Evolutionary conservation across 352 stramenopile genomes (phyloP).

Genomic region (Phytophthora parvispora): DNA sequence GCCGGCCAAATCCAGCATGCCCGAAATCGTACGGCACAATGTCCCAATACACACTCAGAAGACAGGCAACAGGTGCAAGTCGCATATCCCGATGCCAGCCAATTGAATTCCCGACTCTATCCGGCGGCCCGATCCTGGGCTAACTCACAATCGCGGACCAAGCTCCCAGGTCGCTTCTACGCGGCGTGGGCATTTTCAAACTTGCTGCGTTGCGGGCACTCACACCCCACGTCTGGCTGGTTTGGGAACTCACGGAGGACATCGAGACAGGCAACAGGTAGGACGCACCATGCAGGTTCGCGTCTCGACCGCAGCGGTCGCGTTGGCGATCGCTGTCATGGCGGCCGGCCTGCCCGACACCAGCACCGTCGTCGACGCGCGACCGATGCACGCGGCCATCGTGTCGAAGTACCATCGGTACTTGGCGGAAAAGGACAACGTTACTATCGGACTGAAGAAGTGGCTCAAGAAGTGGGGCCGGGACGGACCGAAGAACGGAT

Average conservation of each 20-base stretch:
- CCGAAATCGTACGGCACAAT: not conserved
- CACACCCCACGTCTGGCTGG: conserved; percentile 2
- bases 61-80: conserved; percentile 25
- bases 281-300: conserved; percentile 27
- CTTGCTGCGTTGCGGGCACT: conserved; percentile 27
- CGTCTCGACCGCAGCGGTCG: conserved; percentile 29
- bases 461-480: conserved; percentile 55
- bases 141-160: conserved; percentile 36
- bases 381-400: conserved; percentile 59
- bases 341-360: conserved; percentile 21
- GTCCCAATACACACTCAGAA: not conserved
- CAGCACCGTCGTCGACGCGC: conserved; percentile 15
- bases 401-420: conserved; percentile 66
- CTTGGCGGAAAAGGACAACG: conserved; percentile 52
- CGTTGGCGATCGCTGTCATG: conserved; percentile 27
- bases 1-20: too few species aligned
- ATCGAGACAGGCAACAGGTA: conserved; percentile 4
- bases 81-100: not conserved
- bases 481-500: conserved; percentile 36
- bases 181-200: conserved; percentile 21
- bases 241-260: conserved; percentile 15
- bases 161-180: conserved; percentile 38
- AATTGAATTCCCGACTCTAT: conserved; percentile 9
- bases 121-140: conserved; percentile 27
- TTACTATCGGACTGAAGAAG: conserved; percentile 49